Conservation (phyloP, 306 rosid genomes). For the Erythrophleum fordii region DNA sequence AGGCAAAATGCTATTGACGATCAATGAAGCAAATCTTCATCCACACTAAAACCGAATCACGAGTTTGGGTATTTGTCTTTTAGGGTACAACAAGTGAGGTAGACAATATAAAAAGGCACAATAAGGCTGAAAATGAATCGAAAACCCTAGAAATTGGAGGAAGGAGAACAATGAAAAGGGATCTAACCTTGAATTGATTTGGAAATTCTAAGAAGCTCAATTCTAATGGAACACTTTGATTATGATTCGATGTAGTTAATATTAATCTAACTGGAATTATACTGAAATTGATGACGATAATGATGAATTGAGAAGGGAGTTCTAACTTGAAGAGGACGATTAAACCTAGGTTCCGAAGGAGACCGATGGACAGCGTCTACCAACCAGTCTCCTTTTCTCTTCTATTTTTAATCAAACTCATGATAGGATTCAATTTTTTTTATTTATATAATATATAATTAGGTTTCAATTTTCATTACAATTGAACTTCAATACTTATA, state of each 20-base stretch:
- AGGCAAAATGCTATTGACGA: conserved; percentile 32
- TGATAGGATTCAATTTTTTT: neutral
- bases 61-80: neutral
- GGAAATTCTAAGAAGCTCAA: neutral
- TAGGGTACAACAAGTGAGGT: neutral
- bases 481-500: too few relatives aligned
- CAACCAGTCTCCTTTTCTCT: conserved; percentile 6
- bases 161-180: neutral
- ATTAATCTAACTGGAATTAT: neutral
- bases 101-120: neutral
- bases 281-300: neutral
- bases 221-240: neutral
- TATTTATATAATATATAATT: neutral
- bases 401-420: neutral
- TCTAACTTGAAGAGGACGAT: neutral
- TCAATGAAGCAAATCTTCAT: conserved; percentile 34
- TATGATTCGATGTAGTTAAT: neutral
- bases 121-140: neutral
- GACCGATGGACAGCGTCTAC: neutral
- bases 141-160: conserved; percentile 54
- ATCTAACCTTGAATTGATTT: neutral
- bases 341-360: neutral
- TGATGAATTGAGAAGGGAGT: neutral
- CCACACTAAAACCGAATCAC: conserved; percentile 3
- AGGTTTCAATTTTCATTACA: neutral